These are phyloP conservation scores for Chrysanthemum seticuspe DNA, from an alignment of 129 eudicot species.

Conservation along the genomic window DNA sequence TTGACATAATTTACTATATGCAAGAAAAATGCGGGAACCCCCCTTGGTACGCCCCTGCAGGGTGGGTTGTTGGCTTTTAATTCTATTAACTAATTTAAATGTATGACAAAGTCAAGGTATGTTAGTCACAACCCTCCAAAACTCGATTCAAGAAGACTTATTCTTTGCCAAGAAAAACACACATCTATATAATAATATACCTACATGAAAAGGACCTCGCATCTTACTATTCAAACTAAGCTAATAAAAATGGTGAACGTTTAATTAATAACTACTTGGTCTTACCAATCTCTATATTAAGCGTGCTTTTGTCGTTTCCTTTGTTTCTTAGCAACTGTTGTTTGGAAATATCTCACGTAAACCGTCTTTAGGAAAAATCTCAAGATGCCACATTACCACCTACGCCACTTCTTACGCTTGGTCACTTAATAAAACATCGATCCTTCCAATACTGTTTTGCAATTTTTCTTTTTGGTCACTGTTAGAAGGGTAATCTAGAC, in stretches of 20 bases:
- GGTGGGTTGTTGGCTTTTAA: conserved; percentile 10
- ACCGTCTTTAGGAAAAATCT: conserved; percentile 19
- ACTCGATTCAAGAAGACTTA: conserved; percentile 18
- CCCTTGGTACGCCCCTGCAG: neutral
- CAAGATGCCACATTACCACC: conserved; percentile 5
- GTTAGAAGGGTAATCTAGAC: conserved; percentile 3
- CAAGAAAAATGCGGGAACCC: no score
- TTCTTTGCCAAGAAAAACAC: conserved; percentile 24
- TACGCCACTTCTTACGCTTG: neutral
- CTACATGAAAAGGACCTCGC: conserved; percentile 25
- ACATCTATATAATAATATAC: conserved; percentile 19
- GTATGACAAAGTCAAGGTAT: conserved; percentile 25
- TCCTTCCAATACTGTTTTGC: neutral
- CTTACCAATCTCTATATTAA: conserved; percentile 24
- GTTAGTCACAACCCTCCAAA: conserved; percentile 20
- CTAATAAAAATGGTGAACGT: conserved; percentile 10
- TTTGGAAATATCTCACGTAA: conserved; percentile 2
- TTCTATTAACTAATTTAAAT: conserved; percentile 10
- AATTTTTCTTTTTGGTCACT: neutral
- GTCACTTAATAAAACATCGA: neutral
- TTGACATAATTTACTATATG: no score
- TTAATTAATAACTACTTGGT: conserved; percentile 11
- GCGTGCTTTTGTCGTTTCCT: conserved; percentile 26
- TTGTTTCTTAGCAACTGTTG: conserved; percentile 18
- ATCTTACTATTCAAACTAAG: conserved; percentile 18